Conservation (phyloP, 2,329 filamentous ascomycete species). For the Penicillium sp. region DNA sequence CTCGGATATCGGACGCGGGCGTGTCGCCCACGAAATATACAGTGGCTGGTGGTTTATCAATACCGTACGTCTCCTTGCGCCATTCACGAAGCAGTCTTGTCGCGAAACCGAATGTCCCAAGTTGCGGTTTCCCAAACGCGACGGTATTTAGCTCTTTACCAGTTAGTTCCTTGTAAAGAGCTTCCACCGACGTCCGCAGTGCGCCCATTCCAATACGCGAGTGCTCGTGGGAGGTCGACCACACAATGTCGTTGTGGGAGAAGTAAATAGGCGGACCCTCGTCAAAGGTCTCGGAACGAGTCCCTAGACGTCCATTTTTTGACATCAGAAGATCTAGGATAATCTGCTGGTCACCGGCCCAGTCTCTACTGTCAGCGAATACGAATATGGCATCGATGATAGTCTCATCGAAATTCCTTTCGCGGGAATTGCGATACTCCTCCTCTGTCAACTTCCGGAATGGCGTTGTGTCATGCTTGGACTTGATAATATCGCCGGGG, state of each 20-base stretch:
- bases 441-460: conserved; percentile 84
- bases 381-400: conserved; percentile 91
- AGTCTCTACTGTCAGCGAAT: conserved; percentile 91
- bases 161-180: conserved; percentile 81
- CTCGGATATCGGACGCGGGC: conserved; percentile 86
- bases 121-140: conserved; percentile 91
- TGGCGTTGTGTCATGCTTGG: conserved; percentile 82
- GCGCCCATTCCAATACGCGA: conserved; percentile 93
- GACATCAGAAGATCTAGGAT: conserved; percentile 92
- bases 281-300: conserved; percentile 76
- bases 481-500: conserved; percentile 93
- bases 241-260: conserved; percentile 90
- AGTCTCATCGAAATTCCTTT: conserved; percentile 63
- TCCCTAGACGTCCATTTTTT: conserved; percentile 80
- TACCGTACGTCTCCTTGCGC: conserved; percentile 81
- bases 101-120: conserved; percentile 89
- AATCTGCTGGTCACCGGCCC: conserved; percentile 96
- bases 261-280: conserved; percentile 88
- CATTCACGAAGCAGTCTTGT: conserved; percentile 83
- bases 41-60: conserved; percentile 76
- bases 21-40: conserved; percentile 97
- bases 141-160: conserved; percentile 80
- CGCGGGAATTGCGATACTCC: conserved; percentile 72
- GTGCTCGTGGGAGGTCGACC: conserved; percentile 89
- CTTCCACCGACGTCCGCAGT: conserved; percentile 82